Evolutionary conservation across 1,139 yeast species (phyloP).

Genomic region (Pichia sp.): DNA sequence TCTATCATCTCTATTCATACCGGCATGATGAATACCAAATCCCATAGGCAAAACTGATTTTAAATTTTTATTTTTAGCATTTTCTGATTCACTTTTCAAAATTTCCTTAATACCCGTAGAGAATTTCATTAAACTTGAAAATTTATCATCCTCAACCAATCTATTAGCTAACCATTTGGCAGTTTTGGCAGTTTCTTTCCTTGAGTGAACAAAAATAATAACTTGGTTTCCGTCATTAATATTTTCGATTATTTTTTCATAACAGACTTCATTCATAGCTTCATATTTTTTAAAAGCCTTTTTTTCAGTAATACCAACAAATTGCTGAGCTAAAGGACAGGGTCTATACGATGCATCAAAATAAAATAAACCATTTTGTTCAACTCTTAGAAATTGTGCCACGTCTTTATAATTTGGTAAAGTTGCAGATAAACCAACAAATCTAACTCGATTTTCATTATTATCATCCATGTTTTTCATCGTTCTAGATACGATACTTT

Average conservation of each 20-base stretch:
- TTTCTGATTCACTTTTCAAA: constrained; percentile 56
- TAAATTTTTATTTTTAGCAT: constrained; percentile 48
- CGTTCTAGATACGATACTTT: constrained; percentile 77
- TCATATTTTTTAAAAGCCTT: constrained; percentile 70
- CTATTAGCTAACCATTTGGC: constrained; percentile 69
- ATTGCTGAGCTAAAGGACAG: constrained; percentile 86
- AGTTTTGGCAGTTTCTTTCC: constrained; percentile 85
- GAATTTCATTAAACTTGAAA: constrained; percentile 41
- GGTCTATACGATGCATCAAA: constrained; percentile 86
- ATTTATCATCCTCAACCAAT: constrained; percentile 50
- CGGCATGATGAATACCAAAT: constrained; percentile 94
- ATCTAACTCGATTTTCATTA: constrained; percentile 46
- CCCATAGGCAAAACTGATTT: constrained; percentile 63
- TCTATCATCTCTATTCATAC: constrained; percentile 69
- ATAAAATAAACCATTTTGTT: constrained; percentile 56
- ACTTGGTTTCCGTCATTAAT: constrained; percentile 61
- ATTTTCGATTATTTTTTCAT: constrained; percentile 70
- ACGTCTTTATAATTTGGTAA: constrained; percentile 88
- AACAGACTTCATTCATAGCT: constrained; percentile 90
- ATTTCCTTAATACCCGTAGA: constrained; percentile 61
- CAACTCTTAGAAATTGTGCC: constrained; percentile 72
- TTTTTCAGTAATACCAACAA: constrained; percentile 81
- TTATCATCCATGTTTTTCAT: constrained; percentile 39
- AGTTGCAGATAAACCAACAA: constrained; percentile 91
- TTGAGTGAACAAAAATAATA: constrained; percentile 86